Evolutionary conservation across 2,329 filamentous ascomycete genomes (phyloP).

Genomic region (Trichophyton simii): DNA sequence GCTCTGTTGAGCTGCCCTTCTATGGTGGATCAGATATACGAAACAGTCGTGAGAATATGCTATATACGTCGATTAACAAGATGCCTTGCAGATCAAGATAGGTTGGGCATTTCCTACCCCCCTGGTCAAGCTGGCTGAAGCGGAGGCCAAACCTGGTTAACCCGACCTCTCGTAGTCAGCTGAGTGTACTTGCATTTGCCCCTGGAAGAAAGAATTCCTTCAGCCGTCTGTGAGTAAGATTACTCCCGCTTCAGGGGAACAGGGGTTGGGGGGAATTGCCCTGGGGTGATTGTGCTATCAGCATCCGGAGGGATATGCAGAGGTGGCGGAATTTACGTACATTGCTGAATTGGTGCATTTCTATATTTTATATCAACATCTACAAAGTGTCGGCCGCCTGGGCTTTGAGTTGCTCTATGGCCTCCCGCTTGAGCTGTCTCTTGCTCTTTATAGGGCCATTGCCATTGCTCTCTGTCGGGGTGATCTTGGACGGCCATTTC

Average conservation of each 20-base stretch:
- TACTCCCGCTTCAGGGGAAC: not conserved
- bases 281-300: not conserved
- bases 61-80: no score
- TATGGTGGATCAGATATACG: not conserved
- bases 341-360: not conserved
- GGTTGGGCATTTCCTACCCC: not conserved
- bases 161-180: not conserved
- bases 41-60: no score
- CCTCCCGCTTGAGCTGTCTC: conserved; percentile 28
- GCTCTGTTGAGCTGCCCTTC: not conserved
- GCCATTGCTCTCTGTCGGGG: conserved; percentile 21
- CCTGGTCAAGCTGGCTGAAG: not conserved
- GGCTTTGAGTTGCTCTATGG: conserved; percentile 32
- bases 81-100: no score
- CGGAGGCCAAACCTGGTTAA: not conserved
- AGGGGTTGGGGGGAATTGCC: no score
- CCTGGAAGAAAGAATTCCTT: not conserved
- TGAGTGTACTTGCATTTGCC: not conserved
- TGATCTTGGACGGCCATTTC: conserved; percentile 52
- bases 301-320: not conserved
- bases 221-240: not conserved
- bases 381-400: not conserved
- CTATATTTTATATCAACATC: not conserved
- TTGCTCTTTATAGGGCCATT: conserved; percentile 24
- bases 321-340: not conserved